Evolutionary conservation across 1,284 basidiomycete genomes (phyloP), one percentile per base, ranked within the genome.

Genomic region (Sporisorium scitamineum): DNA sequence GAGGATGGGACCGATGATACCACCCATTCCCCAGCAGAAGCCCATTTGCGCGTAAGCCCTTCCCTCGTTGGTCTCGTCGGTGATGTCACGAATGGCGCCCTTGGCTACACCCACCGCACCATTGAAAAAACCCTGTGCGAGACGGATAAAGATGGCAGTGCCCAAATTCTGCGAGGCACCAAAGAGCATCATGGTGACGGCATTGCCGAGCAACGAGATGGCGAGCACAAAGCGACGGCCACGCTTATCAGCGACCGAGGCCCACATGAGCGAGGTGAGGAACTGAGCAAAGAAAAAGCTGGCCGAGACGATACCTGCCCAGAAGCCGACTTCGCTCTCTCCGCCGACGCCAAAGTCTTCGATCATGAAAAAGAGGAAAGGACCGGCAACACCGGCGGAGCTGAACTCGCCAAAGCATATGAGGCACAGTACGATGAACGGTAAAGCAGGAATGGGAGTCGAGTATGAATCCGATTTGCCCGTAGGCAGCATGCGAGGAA

Each of bases 21-120:
- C 95, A 73, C 95, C 95, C 82, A 97, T 91, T 71, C 95, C 95
- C 95, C 95, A 97, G 75, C 92, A 94, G 86, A 97, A 97, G 22
- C 94, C 95, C 57, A 97, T 89, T 75, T 95, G 93, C 52, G 94
- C 94, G 84, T 97, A 97, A 16, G 95, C 95, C 76, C 94, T 90
- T 37, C 93, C 93, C 86, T 97, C 95, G 85, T 97, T 97, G 61
- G 91, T 93, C 42, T 90, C 87, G 79, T 96, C 94, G 0, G 96
- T 96, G 64, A 99, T 89, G 70, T 92, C 92, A 24, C 93, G 88
- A 47, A 99, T 91, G 8, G 92, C 93, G 22, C 94, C 94, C 45
- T 81, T 82, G 44, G 94, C 94, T 20, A 97, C 95, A 31, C 94
- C 95, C 37, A 97, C 92, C 16, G 94, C 93, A 18, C 96, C 96